Evolutionary conservation across 1,139 yeast genomes (phyloP).

Genomic region (Geotrichum aggregatum): DNA sequence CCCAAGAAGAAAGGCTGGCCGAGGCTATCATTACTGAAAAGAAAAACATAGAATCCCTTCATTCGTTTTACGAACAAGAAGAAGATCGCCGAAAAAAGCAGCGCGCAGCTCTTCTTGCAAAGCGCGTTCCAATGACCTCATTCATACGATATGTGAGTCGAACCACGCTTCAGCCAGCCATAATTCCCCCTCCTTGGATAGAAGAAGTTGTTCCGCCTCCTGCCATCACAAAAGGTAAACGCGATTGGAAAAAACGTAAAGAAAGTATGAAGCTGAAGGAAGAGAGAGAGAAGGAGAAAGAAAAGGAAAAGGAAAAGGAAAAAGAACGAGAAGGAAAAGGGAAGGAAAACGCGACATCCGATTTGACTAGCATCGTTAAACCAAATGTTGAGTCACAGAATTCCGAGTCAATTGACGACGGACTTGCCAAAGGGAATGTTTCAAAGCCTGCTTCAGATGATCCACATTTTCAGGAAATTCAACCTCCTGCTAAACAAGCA

Average conservation of each 20-base stretch:
- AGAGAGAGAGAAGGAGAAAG: slow-evolving; percentile 18
- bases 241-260: slow-evolving; percentile 20
- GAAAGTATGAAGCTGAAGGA: slow-evolving; percentile 13
- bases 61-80: slow-evolving; percentile 79
- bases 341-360: too few relatives aligned
- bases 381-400: too few relatives aligned
- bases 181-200: slow-evolving; percentile 14
- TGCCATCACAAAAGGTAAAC: slow-evolving; percentile 18
- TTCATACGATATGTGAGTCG: slow-evolving; percentile 51
- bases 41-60: slow-evolving; percentile 66
- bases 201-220: slow-evolving; percentile 18
- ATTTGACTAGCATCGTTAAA: too few relatives aligned
- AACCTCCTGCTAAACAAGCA: not conserved
- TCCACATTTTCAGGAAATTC: not conserved
- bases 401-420: too few relatives aligned
- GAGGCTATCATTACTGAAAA: slow-evolving; percentile 87
- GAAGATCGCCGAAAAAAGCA: slow-evolving; percentile 73
- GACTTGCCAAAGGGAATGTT: too few relatives aligned
- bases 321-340: slow-evolving; percentile 13
- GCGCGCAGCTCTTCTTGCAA: slow-evolving; percentile 64
- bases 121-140: slow-evolving; percentile 54
- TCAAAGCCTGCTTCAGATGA: too few relatives aligned
- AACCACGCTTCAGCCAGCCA: slow-evolving; percentile 31
- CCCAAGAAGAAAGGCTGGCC: slow-evolving; percentile 80
- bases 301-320: slow-evolving; percentile 19